Percentiles rank a stretch among this genome's conserved stretches.
Evolutionary conservation across 192 early-diverging fungal genomes (phyloP).

Genomic region (Ambispora gerdemannii): DNA sequence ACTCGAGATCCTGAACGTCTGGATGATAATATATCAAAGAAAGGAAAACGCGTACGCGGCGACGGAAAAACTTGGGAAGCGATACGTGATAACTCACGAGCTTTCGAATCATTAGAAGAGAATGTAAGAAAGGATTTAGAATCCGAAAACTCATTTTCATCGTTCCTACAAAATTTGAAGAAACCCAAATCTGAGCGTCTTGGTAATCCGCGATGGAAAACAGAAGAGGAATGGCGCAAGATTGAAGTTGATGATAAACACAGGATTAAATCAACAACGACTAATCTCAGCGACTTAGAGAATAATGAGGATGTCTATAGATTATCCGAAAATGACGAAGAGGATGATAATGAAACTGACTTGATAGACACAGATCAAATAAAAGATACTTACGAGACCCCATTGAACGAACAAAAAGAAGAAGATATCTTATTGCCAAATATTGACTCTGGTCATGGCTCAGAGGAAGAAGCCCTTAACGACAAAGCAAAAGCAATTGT

Average conservation of each 20-base stretch:
- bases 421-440: neutral
- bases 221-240: constrained; percentile 11
- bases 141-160: neutral
- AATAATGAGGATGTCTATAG: neutral
- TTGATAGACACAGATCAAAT: neutral
- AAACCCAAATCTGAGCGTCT: constrained; percentile 7
- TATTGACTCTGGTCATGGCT: neutral
- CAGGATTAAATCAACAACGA: neutral
- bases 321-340: neutral
- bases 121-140: neutral
- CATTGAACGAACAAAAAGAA: neutral
- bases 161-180: neutral
- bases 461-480: too few species aligned
- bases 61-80: neutral
- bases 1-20: neutral
- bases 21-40: neutral
- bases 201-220: constrained; percentile 19
- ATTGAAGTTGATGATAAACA: neutral
- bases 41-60: neutral
- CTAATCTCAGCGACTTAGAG: constrained; percentile 3
- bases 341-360: too few species aligned
- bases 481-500: too few species aligned
- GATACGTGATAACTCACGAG: neutral
- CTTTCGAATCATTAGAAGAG: neutral
- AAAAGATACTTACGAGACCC: neutral